Evolutionary conservation across 2,329 filamentous ascomycete species (phyloP).

Genomic region (Pyrenophora teres): DNA sequence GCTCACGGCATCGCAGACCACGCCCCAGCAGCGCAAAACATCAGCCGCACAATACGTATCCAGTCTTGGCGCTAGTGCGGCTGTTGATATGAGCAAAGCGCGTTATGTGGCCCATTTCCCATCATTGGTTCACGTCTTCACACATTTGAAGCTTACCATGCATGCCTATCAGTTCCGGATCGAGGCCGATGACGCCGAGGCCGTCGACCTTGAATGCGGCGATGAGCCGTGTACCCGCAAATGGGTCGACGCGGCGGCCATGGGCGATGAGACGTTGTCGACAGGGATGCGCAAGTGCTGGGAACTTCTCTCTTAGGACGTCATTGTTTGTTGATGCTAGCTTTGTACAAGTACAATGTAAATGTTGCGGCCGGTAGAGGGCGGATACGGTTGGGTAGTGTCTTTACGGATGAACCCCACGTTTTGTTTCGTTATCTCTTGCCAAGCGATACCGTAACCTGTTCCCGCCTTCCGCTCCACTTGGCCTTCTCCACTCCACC

Average conservation of each 20-base stretch:
- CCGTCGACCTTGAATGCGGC: constrained; percentile 15
- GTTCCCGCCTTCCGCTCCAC: constrained; percentile 26
- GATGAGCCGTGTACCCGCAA: constrained; percentile 28
- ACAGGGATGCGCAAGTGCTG: constrained; percentile 47
- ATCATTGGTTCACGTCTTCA: constrained; percentile 43
- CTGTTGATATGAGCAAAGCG: constrained; percentile 21
- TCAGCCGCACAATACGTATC: constrained; percentile 29
- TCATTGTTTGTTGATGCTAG: too few species aligned
- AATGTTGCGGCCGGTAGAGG: too few species aligned
- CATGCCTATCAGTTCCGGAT: constrained; percentile 35
- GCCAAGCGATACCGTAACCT: constrained; percentile 32
- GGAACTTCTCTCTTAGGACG: constrained; percentile 23
- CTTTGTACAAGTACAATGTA: too few species aligned
- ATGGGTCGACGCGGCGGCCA: constrained; percentile 37
- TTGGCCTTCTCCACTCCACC: constrained; percentile 27
- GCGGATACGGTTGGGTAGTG: too few species aligned
- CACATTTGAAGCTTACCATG: constrained; percentile 44
- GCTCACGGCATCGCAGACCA: constrained; percentile 21
- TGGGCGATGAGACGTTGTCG: constrained; percentile 43
- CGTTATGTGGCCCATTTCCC: constrained; percentile 27
- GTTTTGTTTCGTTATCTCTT: constrained; percentile 30
- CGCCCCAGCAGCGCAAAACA: constrained; percentile 28
- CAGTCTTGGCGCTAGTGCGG: constrained; percentile 17
- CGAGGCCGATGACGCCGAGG: constrained; percentile 15
- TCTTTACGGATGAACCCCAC: constrained; percentile 20